These are phyloP conservation scores for Curvularia lunata DNA, from an alignment of 2,329 filamentous ascomycete species.

Conservation along the genomic window DNA sequence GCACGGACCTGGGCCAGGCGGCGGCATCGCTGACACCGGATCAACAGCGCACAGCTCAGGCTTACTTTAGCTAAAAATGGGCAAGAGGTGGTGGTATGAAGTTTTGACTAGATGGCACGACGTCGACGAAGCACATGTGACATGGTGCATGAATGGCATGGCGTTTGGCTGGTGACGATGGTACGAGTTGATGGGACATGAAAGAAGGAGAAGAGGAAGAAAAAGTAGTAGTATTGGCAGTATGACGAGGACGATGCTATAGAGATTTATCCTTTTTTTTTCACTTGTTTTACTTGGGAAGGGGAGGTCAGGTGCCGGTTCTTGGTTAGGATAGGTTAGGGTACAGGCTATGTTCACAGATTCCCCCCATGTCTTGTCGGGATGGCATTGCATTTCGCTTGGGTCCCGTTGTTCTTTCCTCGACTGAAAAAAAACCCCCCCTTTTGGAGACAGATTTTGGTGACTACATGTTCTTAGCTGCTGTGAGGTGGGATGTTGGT, in stretches of 20 bases:
- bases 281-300: background rate
- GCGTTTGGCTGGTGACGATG: constrained; percentile 6
- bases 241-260: background rate
- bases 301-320: background rate
- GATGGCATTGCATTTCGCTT: background rate
- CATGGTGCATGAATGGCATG: constrained; percentile 14
- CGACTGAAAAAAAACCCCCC: background rate
- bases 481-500: too few relatives aligned
- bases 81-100: constrained; percentile 1
- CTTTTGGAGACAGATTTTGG: too few relatives aligned
- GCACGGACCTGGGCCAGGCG: constrained; percentile 76
- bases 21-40: constrained; percentile 78
- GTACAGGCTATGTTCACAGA: background rate
- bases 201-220: background rate
- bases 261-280: background rate
- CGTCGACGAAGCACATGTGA: constrained; percentile 7
- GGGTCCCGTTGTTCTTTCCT: background rate
- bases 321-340: constrained; percentile 3
- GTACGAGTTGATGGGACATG: constrained; percentile 2
- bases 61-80: constrained; percentile 70
- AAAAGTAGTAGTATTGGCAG: background rate
- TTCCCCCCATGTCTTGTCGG: background rate
- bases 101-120: constrained; percentile 6
- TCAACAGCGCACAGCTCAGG: constrained; percentile 77
- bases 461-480: too few relatives aligned